Base-by-base conservation (phyloP, 192 early-diverging fungal genomes). In the Coemansia sp. region DNA sequence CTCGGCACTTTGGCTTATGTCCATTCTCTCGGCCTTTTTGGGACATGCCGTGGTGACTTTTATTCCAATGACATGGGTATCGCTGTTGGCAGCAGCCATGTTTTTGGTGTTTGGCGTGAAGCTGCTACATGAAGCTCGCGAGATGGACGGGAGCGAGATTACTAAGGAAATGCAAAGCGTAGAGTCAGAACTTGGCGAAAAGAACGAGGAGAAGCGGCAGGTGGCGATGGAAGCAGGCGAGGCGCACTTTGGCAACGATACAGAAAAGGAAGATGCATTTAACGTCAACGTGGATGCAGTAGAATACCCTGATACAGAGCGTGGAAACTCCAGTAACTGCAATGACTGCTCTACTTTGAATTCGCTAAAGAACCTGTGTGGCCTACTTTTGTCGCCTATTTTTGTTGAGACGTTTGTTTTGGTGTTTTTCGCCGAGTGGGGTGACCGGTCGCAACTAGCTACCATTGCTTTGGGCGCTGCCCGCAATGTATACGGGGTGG, bases 401-500 rank as follows among this genome's bases (percentile, higher is more conserved):
- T 98, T 94, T 83, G 85, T 97, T 19, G 90, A 99, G 78, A 92
- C 91, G 0, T 98, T 98, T 82, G 84, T 94, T 30, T 66, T 99
- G 61, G 97, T 94, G 36, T 99, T 99, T 59, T 56, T 99, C 55
- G 97, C 91, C 38, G 97, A 99, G 66, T 99, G 94, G 94, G 94
- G 94, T 12, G 94, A 98, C 70, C 84, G 94, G 20, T 94, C 91
- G 53, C 95, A 99, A 76, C 90, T 97, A 55, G 88, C 93, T 2
- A 97, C 96, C 2, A 93, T 98, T 65, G 96, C 93, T 31, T 76
- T 98, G 52, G 94, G 92, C 40, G 94, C 93, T 15, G 91, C 96
- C n/a, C 83, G 87, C 60, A 87, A 94, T 79, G 91, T 96, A 49
- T 88, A 85, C 59, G 92, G 85, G 71, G 97, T 99, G 48, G 87